Evolutionary conservation across 2,329 filamentous ascomycete species (phyloP), one percentile per base, ranked within the genome.

Genomic region (Kalaharituber pfeilii): DNA sequence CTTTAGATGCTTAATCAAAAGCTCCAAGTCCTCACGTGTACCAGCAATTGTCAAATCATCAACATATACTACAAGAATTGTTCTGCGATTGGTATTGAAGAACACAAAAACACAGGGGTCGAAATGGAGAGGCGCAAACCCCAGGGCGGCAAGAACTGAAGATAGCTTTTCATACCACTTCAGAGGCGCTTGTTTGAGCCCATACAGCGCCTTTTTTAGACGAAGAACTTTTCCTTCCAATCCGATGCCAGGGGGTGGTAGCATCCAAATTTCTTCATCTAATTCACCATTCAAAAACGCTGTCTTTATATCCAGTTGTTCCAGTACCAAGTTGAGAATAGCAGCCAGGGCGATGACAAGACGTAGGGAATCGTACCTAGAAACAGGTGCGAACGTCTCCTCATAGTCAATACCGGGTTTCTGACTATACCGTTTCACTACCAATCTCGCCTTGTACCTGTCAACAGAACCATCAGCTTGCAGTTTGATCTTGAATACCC

Each of bases 371-470:
- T 55, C 49, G 7, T 53, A 55, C 4, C 56, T 53, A 22, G 50
- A 49, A 7, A 54, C 52, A 1, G 49, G 47, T 45, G 57, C 62
- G 45, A 61, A 65, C 1, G 60, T 65, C 20, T 64, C 55, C 2
- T 60, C 51, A 45, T 54, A 65, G 47, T 59, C 44, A 29, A 52
- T 27, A 15, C 57, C 56, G 9, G 7, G 13, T 3, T 51, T 7
- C 33, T 59, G 56, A 2, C 53, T 22, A 49, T 49, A 59, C 1
- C 53, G 56, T 52, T 51, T 33, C 4, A 49, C 51, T 1, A 59
- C 56, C 8, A 58, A 11, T 15, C 56, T 22, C 0, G 56, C 57
- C 28, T 59, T 59, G 27, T 55, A 55, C 22, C 42, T 11, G 8
- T 36, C 49, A 8, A 55, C 6, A 3, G 27, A 29, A 8, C 50